phyloP scores from a whole-genome alignment of 1,139 yeast genomes.

The Saccharomyces hybrid region DNA sequence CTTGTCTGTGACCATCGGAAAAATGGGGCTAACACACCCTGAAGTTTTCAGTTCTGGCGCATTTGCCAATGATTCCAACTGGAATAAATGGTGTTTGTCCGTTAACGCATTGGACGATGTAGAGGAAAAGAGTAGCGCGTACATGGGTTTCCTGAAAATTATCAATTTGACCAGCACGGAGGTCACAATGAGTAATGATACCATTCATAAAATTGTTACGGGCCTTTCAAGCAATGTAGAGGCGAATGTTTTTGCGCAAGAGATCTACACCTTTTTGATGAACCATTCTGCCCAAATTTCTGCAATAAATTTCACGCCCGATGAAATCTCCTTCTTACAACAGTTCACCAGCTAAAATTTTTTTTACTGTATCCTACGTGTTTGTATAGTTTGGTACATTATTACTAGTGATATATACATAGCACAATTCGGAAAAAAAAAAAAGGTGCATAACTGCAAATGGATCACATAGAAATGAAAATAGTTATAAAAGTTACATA shows the following conservation, averaged over 20 bases:
- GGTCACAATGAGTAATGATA: slow-evolving; percentile 15
- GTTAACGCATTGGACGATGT: slow-evolving; percentile 23
- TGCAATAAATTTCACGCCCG: slow-evolving; percentile 15
- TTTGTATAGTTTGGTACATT: background rate
- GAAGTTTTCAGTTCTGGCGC: slow-evolving; percentile 45
- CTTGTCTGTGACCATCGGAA: slow-evolving; percentile 89
- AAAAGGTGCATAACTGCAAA: background rate
- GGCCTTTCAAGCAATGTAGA: slow-evolving; percentile 27
- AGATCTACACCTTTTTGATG: slow-evolving; percentile 22
- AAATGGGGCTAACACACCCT: slow-evolving; percentile 66
- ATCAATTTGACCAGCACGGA: slow-evolving; percentile 21
- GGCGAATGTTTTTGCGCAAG: slow-evolving; percentile 22
- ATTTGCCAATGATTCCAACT: slow-evolving; percentile 23
- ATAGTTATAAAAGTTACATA: background rate
- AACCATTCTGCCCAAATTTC: slow-evolving; percentile 19
- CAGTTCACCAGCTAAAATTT: slow-evolving; percentile 10
- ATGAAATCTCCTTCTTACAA: slow-evolving; percentile 23
- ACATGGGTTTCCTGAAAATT: slow-evolving; percentile 30
- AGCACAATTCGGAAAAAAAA: background rate
- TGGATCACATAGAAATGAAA: background rate
- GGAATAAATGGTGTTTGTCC: slow-evolving; percentile 28
- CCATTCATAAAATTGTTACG: slow-evolving; percentile 20
- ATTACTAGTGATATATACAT: background rate
- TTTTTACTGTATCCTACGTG: background rate
- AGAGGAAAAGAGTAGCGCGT: slow-evolving; percentile 32